Percentiles rank a stretch among this genome's conserved stretches.
phyloP scores from a whole-genome alignment of 352 stramenopile species.

The Globisporangium apiculatum region DNA sequence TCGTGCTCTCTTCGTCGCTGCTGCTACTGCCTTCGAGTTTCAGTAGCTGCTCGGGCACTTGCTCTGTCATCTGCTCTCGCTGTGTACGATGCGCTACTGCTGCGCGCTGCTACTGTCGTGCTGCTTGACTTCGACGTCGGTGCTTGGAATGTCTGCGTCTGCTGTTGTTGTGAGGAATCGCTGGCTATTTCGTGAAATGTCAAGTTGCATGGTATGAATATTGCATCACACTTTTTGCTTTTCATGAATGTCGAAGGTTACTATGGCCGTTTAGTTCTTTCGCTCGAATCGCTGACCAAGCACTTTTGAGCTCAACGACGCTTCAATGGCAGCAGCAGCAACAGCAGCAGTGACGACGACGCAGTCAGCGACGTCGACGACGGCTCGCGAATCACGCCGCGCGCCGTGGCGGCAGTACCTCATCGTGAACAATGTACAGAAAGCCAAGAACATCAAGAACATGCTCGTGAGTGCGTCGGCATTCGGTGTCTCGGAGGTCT shows the following conservation, averaged over 20 bases:
- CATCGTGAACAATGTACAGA: slow-evolving; percentile 93
- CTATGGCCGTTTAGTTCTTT: not conserved
- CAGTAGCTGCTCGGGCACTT: no score
- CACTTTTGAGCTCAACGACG: not conserved
- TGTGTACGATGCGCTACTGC: not conserved
- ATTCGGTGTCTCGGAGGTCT: slow-evolving; percentile 79
- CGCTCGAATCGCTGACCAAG: not conserved
- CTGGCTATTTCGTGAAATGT: not conserved
- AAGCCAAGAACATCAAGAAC: slow-evolving; percentile 85
- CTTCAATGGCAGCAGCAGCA: not conserved
- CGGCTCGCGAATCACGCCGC: not conserved
- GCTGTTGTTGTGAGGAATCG: not conserved
- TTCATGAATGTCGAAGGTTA: not conserved
- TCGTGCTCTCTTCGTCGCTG: not conserved
- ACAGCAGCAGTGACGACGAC: not conserved
- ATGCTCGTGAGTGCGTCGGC: slow-evolving; percentile 77
- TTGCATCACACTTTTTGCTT: no score
- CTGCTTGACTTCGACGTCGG: not conserved
- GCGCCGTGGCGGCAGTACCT: slow-evolving; percentile 45
- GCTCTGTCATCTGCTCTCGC: no score
- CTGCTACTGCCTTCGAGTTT: not conserved
- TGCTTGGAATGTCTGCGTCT: not conserved
- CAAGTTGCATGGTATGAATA: no score
- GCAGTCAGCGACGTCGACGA: not conserved
- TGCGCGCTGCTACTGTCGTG: not conserved